Evolutionary conservation across 768 basidiomycete species (phyloP).

Genomic region (Suillus plorans): DNA sequence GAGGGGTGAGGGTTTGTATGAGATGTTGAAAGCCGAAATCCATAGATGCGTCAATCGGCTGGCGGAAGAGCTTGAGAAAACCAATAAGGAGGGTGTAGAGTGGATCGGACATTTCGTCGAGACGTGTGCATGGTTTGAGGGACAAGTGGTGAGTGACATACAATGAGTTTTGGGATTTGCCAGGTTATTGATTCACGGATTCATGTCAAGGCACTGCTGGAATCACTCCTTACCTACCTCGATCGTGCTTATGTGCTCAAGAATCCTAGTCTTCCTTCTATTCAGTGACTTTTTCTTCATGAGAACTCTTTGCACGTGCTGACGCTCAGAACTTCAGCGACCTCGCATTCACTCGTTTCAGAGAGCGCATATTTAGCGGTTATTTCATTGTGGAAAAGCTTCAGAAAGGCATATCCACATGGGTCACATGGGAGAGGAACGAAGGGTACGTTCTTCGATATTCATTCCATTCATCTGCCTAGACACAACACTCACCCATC

Average conservation of each 20-base stretch:
- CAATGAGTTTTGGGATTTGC: background rate
- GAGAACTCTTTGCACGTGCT: background rate
- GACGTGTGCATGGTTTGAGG: constrained; percentile 63
- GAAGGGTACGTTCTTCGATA: constrained; percentile 27
- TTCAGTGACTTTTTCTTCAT: constrained; percentile 42
- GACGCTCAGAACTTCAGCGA: constrained; percentile 38
- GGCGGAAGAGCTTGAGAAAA: constrained; percentile 35
- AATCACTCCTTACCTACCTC: constrained; percentile 67
- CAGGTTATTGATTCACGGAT: constrained; percentile 5
- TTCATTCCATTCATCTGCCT: constrained; percentile 7
- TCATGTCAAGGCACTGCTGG: constrained; percentile 47
- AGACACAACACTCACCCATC: background rate
- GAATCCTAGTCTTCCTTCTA: constrained; percentile 35
- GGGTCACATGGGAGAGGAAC: constrained; percentile 57
- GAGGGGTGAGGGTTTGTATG: constrained; percentile 59
- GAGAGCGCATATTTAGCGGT: constrained; percentile 49
- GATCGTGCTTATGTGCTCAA: constrained; percentile 63
- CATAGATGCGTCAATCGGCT: constrained; percentile 51
- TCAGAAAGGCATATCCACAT: constrained; percentile 43
- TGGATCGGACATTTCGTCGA: constrained; percentile 64
- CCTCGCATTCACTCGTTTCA: constrained; percentile 58
- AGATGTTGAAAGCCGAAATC: constrained; percentile 56
- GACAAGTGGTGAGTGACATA: constrained; percentile 52
- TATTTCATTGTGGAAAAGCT: constrained; percentile 43
- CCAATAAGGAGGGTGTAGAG: constrained; percentile 32